These are phyloP conservation scores for Bidens hawaiensis DNA, from an alignment of 140 eudicot species.

Conservation along the genomic window DNA sequence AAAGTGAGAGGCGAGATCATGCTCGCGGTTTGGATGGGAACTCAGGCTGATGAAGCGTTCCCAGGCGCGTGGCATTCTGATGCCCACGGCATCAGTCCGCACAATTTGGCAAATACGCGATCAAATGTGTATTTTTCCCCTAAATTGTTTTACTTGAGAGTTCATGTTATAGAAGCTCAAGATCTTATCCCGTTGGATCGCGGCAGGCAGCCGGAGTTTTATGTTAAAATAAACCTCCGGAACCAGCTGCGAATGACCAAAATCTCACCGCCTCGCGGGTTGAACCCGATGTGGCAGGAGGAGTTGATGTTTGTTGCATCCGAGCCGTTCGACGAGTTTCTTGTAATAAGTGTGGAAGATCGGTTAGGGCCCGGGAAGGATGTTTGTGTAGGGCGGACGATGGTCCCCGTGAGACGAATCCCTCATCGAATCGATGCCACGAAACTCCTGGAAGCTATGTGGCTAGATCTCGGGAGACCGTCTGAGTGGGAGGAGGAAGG, in stretches of 20 bases:
- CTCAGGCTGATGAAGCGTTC: constrained; percentile 95
- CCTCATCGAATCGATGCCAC: constrained; percentile 44
- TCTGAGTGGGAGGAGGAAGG: constrained; percentile 51
- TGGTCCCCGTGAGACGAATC: constrained; percentile 54
- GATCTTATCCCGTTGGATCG: constrained; percentile 76
- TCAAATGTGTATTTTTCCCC: constrained; percentile 95
- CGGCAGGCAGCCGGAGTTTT: constrained; percentile 44
- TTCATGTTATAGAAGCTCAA: constrained; percentile 82
- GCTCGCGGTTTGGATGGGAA: constrained; percentile 98
- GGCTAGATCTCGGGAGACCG: constrained; percentile 66
- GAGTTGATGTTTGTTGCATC: constrained; percentile 89
- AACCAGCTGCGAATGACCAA: constrained; percentile 58
- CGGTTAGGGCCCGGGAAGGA: constrained; percentile 69
- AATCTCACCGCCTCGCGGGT: constrained; percentile 36
- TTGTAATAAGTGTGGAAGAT: constrained; percentile 63
- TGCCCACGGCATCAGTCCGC: constrained; percentile 78
- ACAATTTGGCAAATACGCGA: constrained; percentile 61
- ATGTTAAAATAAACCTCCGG: constrained; percentile 55
- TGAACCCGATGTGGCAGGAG: constrained; percentile 82
- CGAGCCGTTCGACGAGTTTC: constrained; percentile 87
- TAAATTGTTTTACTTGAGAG: constrained; percentile 62
- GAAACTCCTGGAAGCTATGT: constrained; percentile 61
- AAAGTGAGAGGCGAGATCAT: constrained; percentile 70
- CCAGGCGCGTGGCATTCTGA: constrained; percentile 98
- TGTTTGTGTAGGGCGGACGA: constrained; percentile 55